Conservation (phyloP, 1,139 yeast species). For the Kodamaea sp. region DNA sequence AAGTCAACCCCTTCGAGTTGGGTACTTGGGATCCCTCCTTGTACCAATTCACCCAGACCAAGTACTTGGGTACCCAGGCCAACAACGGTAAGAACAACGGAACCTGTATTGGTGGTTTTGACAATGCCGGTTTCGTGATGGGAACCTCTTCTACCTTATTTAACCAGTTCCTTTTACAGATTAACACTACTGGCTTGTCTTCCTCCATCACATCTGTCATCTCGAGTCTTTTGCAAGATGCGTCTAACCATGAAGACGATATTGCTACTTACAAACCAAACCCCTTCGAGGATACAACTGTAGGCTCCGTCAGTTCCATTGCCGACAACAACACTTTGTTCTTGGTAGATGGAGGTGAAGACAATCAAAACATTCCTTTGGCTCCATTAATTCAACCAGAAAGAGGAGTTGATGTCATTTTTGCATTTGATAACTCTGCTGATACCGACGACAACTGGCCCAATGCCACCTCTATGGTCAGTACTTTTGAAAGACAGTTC, state of each 20-base stretch:
- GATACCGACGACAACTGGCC: constrained; percentile 34
- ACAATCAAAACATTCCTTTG: constrained; percentile 31
- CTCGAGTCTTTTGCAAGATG: constrained; percentile 16
- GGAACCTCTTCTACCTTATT: constrained; percentile 49
- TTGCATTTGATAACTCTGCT: constrained; percentile 34
- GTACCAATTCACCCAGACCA: constrained; percentile 63
- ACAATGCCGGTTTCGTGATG: constrained; percentile 47
- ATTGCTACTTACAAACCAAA: constrained; percentile 27
- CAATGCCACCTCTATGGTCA: constrained; percentile 33
- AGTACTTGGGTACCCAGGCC: constrained; percentile 73
- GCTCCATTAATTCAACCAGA: constrained; percentile 28
- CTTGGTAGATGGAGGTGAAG: constrained; percentile 36
- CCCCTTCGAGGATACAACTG: constrained; percentile 20
- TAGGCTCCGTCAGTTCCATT: constrained; percentile 17
- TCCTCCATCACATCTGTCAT: constrained; percentile 18
- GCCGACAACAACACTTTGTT: constrained; percentile 21
- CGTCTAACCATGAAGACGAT: constrained; percentile 19
- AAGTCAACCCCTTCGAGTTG: constrained; percentile 77
- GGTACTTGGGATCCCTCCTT: constrained; percentile 89
- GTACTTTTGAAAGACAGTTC: constrained; percentile 37
- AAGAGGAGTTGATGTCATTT: constrained; percentile 28
- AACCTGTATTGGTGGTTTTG: constrained; percentile 37
- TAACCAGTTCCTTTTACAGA: constrained; percentile 27
- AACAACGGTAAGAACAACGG: constrained; percentile 48
- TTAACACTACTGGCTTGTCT: constrained; percentile 24